phyloP scores from a whole-genome alignment of 495 filamentous ascomycete genomes.

The Monascus purpureus region DNA sequence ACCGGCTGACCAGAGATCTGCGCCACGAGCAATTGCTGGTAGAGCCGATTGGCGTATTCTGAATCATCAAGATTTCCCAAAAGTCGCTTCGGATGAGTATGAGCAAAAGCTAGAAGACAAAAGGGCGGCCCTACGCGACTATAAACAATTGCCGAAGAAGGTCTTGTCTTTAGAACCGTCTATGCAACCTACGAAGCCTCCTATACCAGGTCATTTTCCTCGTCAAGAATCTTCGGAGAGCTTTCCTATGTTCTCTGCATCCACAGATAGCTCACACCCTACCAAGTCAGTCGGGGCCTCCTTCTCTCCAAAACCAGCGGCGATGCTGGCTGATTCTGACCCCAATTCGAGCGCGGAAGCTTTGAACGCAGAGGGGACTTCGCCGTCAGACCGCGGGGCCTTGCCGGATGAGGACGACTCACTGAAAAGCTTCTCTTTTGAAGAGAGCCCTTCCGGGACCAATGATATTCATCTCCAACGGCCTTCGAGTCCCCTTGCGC shows the following conservation, averaged over 20 bases:
- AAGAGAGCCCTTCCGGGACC: constrained; percentile 10
- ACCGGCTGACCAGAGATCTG: constrained; percentile 26
- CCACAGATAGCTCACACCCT: constrained; percentile 44
- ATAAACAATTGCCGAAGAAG: constrained; percentile 29
- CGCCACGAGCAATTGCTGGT: constrained; percentile 30
- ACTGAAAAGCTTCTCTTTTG: constrained; percentile 10
- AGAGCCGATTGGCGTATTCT: constrained; percentile 26
- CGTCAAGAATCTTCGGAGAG: constrained; percentile 69
- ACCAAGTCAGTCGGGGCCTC: constrained; percentile 31
- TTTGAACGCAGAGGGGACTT: constrained; percentile 8
- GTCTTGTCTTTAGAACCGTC: constrained; percentile 28
- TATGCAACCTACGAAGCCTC: constrained; percentile 17
- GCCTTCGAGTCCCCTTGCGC: constrained; percentile 25
- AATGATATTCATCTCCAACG: constrained; percentile 23
- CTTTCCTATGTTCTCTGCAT: constrained; percentile 72
- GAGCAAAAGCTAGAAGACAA: constrained; percentile 28
- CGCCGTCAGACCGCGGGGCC: constrained; percentile 8
- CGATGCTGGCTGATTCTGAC: constrained; percentile 5
- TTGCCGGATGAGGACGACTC: constrained; percentile 9
- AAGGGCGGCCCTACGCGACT: constrained; percentile 32
- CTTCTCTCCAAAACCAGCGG: constrained; percentile 18
- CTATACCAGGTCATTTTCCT: constrained; percentile 27
- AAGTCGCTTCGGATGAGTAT: constrained; percentile 24
- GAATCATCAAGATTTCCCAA: constrained; percentile 12
- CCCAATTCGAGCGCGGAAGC: constrained; percentile 5